Evolutionary conservation across 1,139 yeast genomes (phyloP), one percentile per base, ranked within the genome.

Genomic region (Lodderomyces orthopsilosis): DNA sequence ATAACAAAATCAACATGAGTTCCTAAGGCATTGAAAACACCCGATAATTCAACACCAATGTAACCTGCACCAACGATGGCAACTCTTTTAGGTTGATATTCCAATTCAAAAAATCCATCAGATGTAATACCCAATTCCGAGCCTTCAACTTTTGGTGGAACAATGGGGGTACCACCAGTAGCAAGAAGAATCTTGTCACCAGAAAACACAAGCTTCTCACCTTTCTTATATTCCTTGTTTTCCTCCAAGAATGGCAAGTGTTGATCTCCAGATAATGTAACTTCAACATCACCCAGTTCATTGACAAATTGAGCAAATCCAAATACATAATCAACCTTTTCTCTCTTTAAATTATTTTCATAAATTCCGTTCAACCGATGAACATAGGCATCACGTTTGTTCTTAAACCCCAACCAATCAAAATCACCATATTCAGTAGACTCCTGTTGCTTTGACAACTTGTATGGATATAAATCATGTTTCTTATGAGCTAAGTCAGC

Each of bases 61-160:
- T 93, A 93, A 38, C 99, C 99, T 33, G 97, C 97, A 54, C 99
- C 99, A 13, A 93, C 96, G 51, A 94, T 76, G 1, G 95, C 98
- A 23, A 93, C 98, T 42, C 82, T 75, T 65, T 88, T 84, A 40
- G 98, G 98, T 67, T 91, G 98, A 38, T 70, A 61, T 48, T 76
- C 82, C 53, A 93, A 73, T 51, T 77, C 80, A 59, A 93, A 93
- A 65, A 94, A 94, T 1, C 97, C 96, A 62, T 93, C 96, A 14
- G 97, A 89, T 43, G 88, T 83, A 51, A 81, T 84, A 49, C 97
- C 98, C 50, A 77, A 72, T 59, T 90, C 95, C 42, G 83, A 77
- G 42, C 98, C 98, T 45, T 83, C 85, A 41, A 90, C 79, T 18
- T 70, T 58, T 4, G 75, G 77, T 30, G 97, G 96, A 36, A 80